Evolutionary conservation across 2,329 filamentous ascomycete genomes (phyloP).

Genomic region (Xylaria multiplex): DNA sequence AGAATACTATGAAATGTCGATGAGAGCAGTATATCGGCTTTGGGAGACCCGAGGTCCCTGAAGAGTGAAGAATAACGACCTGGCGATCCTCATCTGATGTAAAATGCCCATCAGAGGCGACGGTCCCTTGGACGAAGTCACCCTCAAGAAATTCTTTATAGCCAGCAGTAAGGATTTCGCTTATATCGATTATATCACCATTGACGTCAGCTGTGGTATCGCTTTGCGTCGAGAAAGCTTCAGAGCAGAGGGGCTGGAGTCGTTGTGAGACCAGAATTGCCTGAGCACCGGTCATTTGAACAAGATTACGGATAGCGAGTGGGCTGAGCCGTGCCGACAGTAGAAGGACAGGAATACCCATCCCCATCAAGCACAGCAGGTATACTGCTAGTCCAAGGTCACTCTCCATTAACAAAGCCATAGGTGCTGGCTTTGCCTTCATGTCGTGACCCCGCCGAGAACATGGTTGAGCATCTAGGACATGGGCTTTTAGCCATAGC

Average conservation of each 20-base stretch:
- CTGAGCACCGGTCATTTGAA: too few species aligned
- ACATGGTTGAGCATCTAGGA: too few species aligned
- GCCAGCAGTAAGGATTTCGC: not conserved
- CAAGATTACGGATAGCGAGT: too few species aligned
- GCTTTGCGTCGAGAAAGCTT: too few species aligned
- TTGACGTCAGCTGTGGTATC: too few species aligned
- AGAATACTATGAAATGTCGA: too few species aligned
- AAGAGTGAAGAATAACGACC: conserved; percentile 47
- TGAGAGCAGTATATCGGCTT: conserved; percentile 45
- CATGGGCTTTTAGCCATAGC: not conserved
- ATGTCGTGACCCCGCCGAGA: not conserved
- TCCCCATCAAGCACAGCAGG: conserved; percentile 22
- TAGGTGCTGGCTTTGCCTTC: not conserved
- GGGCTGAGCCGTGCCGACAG: conserved; percentile 38
- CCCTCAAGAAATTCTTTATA: not conserved
- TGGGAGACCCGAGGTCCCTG: conserved; percentile 50
- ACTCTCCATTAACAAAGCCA: conserved; percentile 32
- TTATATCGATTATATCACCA: not conserved
- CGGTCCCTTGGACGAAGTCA: not conserved
- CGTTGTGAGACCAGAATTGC: too few species aligned
- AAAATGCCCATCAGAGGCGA: conserved; percentile 5
- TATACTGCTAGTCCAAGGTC: conserved; percentile 26
- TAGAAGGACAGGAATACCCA: conserved; percentile 30
- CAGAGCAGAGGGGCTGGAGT: too few species aligned
- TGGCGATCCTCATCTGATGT: conserved; percentile 42